Evolutionary conservation across 371 early-diverging fungal species (phyloP).

Genomic region (Rhizopus arrhizus): DNA sequence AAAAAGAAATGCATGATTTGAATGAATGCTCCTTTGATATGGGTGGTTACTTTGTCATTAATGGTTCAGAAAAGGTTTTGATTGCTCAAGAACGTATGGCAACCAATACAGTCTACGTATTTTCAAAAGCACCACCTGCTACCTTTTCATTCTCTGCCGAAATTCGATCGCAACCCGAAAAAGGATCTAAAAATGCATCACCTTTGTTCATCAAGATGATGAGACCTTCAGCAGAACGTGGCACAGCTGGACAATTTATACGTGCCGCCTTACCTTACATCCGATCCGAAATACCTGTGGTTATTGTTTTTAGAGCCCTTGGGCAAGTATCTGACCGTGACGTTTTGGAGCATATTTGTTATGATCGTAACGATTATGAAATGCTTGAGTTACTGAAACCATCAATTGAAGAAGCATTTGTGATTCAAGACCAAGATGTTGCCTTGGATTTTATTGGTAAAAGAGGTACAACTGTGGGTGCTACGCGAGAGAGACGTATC

Average conservation of each 20-base stretch:
- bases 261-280: constrained; percentile 94
- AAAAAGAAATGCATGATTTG: constrained; percentile 76
- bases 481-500: constrained; percentile 85
- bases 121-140: constrained; percentile 87
- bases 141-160: constrained; percentile 91
- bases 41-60: constrained; percentile 99
- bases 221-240: constrained; percentile 65
- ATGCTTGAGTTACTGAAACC: constrained; percentile 97
- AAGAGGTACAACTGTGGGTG: constrained; percentile 92
- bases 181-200: constrained; percentile 84
- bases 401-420: constrained; percentile 98
- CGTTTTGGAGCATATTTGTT: constrained; percentile 95
- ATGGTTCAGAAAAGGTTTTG: constrained; percentile 99
- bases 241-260: constrained; percentile 77
- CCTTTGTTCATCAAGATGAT: constrained; percentile 90
- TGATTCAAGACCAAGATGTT: constrained; percentile 91
- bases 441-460: constrained; percentile 98
- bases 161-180: constrained; percentile 92
- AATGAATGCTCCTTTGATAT: constrained; percentile 99
- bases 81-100: constrained; percentile 99
- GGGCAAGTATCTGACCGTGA: constrained; percentile 96
- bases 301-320: constrained; percentile 96
- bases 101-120: constrained; percentile 97
- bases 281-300: constrained; percentile 94
- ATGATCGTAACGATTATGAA: constrained; percentile 87